Conservation (phyloP, 768 basidiomycete species). For the Pilatotrama ljubarskyi region DNA sequence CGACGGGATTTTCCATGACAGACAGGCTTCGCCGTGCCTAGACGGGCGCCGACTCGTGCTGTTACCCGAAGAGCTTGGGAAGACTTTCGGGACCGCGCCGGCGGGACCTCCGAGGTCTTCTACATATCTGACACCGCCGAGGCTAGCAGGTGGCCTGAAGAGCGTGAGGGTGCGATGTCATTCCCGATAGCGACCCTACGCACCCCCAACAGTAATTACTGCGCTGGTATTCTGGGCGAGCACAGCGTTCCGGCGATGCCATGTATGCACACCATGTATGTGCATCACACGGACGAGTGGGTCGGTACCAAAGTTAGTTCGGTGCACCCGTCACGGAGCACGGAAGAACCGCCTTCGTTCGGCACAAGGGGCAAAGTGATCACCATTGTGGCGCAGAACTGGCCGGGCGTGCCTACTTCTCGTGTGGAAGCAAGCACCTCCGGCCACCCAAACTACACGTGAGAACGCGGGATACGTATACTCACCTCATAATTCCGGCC, state of each 20-base stretch:
- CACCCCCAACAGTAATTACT: no score
- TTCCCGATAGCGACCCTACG: no score
- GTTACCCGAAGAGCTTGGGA: background rate
- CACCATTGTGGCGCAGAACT: background rate
- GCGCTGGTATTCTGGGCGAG: no score
- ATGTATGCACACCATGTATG: no score
- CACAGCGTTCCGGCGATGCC: no score
- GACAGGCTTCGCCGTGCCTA: background rate
- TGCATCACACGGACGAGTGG: no score
- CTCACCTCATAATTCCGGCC: constrained; percentile 1
- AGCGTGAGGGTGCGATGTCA: no score
- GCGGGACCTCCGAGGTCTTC: background rate
- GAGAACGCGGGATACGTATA: background rate
- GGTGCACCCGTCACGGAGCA: background rate
- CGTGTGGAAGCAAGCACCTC: background rate
- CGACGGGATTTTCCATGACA: background rate
- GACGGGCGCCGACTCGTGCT: background rate
- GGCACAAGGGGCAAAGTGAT: background rate
- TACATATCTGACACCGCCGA: no score
- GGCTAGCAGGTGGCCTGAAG: no score
- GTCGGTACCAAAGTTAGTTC: no score
- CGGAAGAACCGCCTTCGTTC: background rate
- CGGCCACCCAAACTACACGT: background rate
- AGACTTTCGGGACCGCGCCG: background rate
- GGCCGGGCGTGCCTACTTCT: background rate